A percentile compares a stretch with the other conserved stretches of the same genome.
phyloP scores from a whole-genome alignment of 1,284 basidiomycete species.

The Ustilago curta region DNA sequence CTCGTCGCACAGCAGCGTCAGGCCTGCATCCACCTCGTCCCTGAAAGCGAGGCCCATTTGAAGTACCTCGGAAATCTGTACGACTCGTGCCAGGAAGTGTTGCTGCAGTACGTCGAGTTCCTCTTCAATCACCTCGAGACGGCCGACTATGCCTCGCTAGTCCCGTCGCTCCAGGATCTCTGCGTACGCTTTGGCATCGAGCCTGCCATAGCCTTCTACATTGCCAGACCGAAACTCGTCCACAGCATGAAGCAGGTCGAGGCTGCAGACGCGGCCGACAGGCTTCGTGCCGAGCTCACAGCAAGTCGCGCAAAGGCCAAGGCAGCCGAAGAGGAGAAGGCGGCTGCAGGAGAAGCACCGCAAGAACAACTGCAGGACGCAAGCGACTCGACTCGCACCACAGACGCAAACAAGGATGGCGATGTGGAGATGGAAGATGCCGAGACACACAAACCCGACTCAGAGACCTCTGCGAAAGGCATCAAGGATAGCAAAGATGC shows the following conservation, averaged over 20 bases:
- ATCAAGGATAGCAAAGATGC: background rate
- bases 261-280: conserved; percentile 46
- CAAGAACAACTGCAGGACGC: background rate
- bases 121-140: conserved; percentile 58
- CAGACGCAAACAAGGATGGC: conserved; percentile 16
- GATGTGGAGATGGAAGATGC: conserved; percentile 42
- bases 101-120: conserved; percentile 68
- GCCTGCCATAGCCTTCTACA: conserved; percentile 65
- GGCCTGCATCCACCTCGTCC: conserved; percentile 63
- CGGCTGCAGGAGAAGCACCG: background rate
- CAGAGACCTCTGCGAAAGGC: conserved; percentile 1
- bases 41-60: conserved; percentile 62
- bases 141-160: conserved; percentile 51
- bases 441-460: conserved; percentile 8
- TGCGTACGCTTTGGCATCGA: conserved; percentile 62
- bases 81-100: conserved; percentile 63
- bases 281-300: conserved; percentile 51
- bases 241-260: conserved; percentile 53
- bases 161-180: conserved; percentile 55
- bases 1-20: conserved; percentile 67
- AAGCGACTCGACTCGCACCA: background rate
- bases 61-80: conserved; percentile 67
- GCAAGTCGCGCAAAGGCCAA: conserved; percentile 45
- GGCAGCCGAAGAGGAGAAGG: conserved; percentile 15
- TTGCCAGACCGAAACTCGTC: conserved; percentile 58